Evolutionary conservation across 129 eudicot species (phyloP).

Genomic region (Arctium lappa): DNA sequence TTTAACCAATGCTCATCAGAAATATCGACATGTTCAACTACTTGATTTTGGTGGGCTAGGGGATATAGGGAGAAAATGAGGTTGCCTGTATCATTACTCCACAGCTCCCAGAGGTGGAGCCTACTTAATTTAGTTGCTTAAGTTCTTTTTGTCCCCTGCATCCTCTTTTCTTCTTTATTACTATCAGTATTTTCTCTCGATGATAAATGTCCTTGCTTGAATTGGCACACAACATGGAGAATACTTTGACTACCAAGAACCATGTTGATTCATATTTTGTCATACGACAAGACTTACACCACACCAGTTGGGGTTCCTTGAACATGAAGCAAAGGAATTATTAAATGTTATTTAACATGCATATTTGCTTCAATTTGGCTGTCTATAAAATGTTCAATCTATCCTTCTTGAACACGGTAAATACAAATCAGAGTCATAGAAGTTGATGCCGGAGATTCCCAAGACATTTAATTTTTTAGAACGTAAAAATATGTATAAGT

Average conservation of each 20-base stretch:
- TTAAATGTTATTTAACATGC: not conserved
- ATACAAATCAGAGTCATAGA: not conserved
- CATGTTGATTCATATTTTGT: not conserved
- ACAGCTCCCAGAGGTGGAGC: not conserved
- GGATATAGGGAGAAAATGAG: not conserved
- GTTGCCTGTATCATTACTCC: not conserved
- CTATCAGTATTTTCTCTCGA: not conserved
- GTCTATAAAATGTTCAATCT: not conserved
- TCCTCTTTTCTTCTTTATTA: not conserved
- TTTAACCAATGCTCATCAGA: not conserved
- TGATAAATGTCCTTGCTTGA: not conserved
- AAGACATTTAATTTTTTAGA: too few relatives aligned
- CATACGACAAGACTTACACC: not conserved
- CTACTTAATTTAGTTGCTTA: not conserved
- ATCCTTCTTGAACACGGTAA: not conserved
- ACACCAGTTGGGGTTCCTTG: not conserved
- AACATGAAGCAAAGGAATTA: not conserved
- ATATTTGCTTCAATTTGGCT: not conserved
- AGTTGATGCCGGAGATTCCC: not conserved
- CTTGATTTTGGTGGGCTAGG: not conserved
- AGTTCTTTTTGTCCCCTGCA: too few relatives aligned
- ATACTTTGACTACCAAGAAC: too few relatives aligned
- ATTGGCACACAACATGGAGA: not conserved
- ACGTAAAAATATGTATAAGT: not conserved
- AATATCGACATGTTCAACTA: not conserved